Evolutionary conservation across 495 filamentous ascomycete species (phyloP), one percentile per base, ranked within the genome.

Genomic region (Cairneyella variabilis): DNA sequence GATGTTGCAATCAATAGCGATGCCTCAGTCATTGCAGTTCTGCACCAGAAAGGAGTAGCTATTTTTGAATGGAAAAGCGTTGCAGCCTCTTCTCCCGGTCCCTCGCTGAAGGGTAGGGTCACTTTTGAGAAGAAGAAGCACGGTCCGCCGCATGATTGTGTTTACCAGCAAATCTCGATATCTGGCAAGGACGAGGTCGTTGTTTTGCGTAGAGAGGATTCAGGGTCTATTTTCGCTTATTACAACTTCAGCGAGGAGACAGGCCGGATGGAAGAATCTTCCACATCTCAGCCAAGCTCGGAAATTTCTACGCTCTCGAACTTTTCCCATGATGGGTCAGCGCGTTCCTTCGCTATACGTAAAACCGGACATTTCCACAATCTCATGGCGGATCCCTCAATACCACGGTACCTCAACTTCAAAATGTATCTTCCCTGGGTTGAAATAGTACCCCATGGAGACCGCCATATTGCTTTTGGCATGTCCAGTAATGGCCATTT

Each of bases 1-100:
- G 91, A 97, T 65, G 80, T 91, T 44, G 83, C 87, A 3, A 82
- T 96, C 56, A 83, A 81, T 59, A 73, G 74, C 23, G 77, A 78
- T 18, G 80, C 81, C 32, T 78, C 74, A n/a, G 71, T 76, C 14
- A 82, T 97, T 65, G 89, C 83, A 23, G 77, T 93, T 4, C 73
- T 95, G 25, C 84, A 87, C 65, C 73, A 77, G 22, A 64, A 71
- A 34, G 76, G 73, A 6, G 76, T 91, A 54, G 77, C 83, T 27
- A 51, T 90, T 2, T 90, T 83, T 59, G 65, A 79, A 27, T 90
- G 86, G 76, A 72, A 80, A 48, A 63, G 80, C 25, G 80, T 79
- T 51, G 71, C 76, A n/a, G 69, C 77, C 20, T 67, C 71, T 17
- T 46, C 61, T 39, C 76, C 79, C 11, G 63, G 30, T 20, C 59